Base-by-base conservation (phyloP, 2,329 filamentous ascomycete species). In the Aspergillus sp. region DNA sequence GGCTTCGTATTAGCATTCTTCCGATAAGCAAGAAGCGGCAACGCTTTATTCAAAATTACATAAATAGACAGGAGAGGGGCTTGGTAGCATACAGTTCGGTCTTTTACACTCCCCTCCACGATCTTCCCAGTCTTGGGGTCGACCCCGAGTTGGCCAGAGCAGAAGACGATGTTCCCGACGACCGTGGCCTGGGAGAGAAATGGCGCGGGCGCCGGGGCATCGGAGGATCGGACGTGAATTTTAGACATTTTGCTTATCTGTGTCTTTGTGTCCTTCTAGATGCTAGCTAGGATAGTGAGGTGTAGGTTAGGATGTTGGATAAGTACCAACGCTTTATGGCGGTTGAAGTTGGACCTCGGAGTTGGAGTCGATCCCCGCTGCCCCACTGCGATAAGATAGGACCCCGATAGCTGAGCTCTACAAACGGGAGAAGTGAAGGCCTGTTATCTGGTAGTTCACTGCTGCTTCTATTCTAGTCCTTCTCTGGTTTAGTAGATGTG, bases 131-230 rank as follows among this genome's bases (percentile, higher is more conserved):
- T 85, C 27, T 69, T 69, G 0, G 83, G 80, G 62, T 86, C 78
- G 58, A 83, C 74, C 22, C 83, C 86, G 47, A 89, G 78, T 64
- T 80, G 80, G 37, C 87, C 87, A 1, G 84, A 88, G 75, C 85
- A 88, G 75, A 87, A 89, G 30, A 89, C 82, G 71, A 86, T 81
- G 67, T 85, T 84, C 61, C 85, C 83, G 70, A 80, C 79, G 54
- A 82, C 79, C 65, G 86, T 75, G 40, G 83, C 85, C 67, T 87
- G 83, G 4, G 80, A 83, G 62, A 85, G 79, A 49, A 70, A 70
- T 0, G 81, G 81, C n/a, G 82, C 71, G 27, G 82, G 80, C 45
- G 73, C 68, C 7, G 79, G 83, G 4, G 81, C 79, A 52, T 77
- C 76, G 53, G 70, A 62, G 5, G 78, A 79, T 37, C 68, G 67